Base-by-base conservation (phyloP, 75 land plant species). In the Picea glauca region DNA sequence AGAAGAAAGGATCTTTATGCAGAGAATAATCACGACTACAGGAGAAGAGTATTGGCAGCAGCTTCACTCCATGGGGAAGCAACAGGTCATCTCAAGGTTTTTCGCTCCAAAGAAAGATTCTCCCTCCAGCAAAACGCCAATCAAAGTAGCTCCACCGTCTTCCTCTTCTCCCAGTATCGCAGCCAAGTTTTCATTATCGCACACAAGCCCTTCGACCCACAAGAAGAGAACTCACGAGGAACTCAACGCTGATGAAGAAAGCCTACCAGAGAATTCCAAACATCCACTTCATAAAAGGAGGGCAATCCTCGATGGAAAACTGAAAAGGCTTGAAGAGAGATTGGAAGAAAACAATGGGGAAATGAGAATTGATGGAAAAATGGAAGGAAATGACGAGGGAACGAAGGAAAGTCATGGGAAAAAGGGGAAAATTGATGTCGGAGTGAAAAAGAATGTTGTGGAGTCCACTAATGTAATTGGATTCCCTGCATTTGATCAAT, bases 41-140 rank as follows among this genome's bases (percentile, higher is more conserved):
- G 56, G 12, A 50, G 56, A 7, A 8, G 9, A 46, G 54, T 50
- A 11, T 50, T 50, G 11, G 12, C 56, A 50, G 12, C 11, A 30
- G 73, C 77, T 38, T 46, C 66, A 32, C 2, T 38, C 62, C 64
- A 89, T 89, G 91, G 87, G 91, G 78, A 90, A 88, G 79, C 98
- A 96, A 74, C 93, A 90, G 72, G 85, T 88, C 38, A 88, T 96
- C 66, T 96, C 98, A 78, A 92, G 96, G 73, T 96, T 96, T 92
- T 96, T 96, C 79, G 66, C 98, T 57, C 93, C 96, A 62, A 90
- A 90, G 83, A 65, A 93, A 64, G 75, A 70, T 18, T 15, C 81
- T 35, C 18, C 77, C 63, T 26, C 77, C 20, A n/a, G 46, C 23
- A 38, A 30, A 26, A 3, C 62, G 13, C 46, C 63, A 57, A 32